Percentiles rank a stretch among this genome's conserved stretches.
Conservation (phyloP, 108 stramenopile species). For the Skeletonema tropicum region DNA sequence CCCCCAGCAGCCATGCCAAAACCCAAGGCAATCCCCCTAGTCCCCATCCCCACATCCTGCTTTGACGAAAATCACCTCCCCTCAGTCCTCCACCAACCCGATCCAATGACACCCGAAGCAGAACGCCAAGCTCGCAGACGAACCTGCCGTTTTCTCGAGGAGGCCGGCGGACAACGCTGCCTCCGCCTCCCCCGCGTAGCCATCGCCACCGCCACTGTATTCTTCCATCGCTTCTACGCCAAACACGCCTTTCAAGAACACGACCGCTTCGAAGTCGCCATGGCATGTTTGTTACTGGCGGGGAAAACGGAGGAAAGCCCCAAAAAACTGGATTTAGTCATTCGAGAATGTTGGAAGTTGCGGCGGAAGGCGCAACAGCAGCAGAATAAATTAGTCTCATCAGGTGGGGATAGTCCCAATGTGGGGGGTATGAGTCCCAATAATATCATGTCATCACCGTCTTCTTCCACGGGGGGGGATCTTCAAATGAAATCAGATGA, state of each 20-base stretch:
- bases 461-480: background rate
- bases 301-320: constrained; percentile 91
- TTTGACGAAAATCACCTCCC: constrained; percentile 49
- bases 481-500: constrained; percentile 63
- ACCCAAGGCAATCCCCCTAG: constrained; percentile 12
- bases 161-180: constrained; percentile 72
- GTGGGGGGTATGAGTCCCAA: constrained; percentile 22
- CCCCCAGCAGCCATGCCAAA: constrained; percentile 2
- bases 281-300: constrained; percentile 83
- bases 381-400: constrained; percentile 25
- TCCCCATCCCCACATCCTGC: constrained; percentile 18
- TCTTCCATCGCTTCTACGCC: constrained; percentile 91
- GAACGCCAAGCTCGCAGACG: constrained; percentile 67
- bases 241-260: constrained; percentile 87
- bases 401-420: constrained; percentile 29
- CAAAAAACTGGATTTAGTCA: constrained; percentile 74
- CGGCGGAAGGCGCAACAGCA: constrained; percentile 60
- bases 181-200: constrained; percentile 80
- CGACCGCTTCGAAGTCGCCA: constrained; percentile 88
- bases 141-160: constrained; percentile 87
- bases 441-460: constrained; percentile 16
- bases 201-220: constrained; percentile 81
- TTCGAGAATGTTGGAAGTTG: constrained; percentile 73
- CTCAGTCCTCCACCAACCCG: constrained; percentile 34
- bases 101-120: constrained; percentile 58